Conservation (phyloP, 371 early-diverging fungal genomes). For the Mortierella sp. region DNA sequence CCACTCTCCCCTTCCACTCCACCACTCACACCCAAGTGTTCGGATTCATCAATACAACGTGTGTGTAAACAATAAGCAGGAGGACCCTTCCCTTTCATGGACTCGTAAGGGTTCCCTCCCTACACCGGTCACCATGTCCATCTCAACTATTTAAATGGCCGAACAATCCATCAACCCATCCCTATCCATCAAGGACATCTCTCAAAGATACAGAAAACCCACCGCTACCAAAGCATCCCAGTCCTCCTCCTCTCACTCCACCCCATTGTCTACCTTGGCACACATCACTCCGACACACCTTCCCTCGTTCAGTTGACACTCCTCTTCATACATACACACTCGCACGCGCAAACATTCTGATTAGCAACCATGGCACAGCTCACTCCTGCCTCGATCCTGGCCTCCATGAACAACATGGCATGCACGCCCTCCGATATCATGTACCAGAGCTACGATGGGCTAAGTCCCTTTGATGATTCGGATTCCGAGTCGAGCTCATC, state of each 20-base stretch:
- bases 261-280: not conserved
- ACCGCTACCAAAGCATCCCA: too few species aligned
- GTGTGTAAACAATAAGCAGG: slow-evolving; percentile 6
- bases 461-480: slow-evolving; percentile 33
- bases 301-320: not conserved
- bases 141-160: too few species aligned
- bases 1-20: not conserved
- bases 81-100: not conserved
- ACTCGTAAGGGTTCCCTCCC: not conserved
- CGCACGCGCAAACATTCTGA: not conserved
- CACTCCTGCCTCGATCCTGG: slow-evolving; percentile 52
- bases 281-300: not conserved
- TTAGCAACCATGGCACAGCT: slow-evolving; percentile 31
- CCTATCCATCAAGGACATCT: too few species aligned
- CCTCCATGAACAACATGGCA: slow-evolving; percentile 29
- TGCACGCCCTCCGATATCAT: slow-evolving; percentile 21
- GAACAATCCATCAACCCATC: too few species aligned
- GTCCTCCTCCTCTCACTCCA: not conserved
- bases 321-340: not conserved
- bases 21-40: slow-evolving; percentile 13
- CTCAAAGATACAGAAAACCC: too few species aligned
- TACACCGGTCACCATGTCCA: not conserved
- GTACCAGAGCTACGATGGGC: slow-evolving; percentile 30
- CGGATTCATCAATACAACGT: slow-evolving; percentile 8
- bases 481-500: slow-evolving; percentile 37